phyloP scores from a whole-genome alignment of 75 land plant genomes.

The Pinus tabuliformis region DNA sequence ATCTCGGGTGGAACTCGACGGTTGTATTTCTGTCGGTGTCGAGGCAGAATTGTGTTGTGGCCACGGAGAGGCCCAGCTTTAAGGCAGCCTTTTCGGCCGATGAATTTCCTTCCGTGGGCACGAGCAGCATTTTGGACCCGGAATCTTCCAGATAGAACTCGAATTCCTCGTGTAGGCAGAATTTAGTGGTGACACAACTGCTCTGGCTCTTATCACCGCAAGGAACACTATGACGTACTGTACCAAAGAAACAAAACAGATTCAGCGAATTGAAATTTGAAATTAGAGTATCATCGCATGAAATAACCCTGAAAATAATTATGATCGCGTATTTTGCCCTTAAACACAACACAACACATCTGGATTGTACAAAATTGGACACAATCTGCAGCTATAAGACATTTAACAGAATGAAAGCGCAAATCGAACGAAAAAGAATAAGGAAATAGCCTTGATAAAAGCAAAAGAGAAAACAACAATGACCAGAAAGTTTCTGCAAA shows the following conservation, averaged over 20 bases:
- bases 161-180: slow-evolving; percentile 96
- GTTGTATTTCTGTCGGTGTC: neutral
- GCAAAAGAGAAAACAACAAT: too few species aligned
- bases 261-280: neutral
- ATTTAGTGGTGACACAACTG: slow-evolving; percentile 86
- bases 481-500: too few species aligned
- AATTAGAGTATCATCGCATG: too few species aligned
- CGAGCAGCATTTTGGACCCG: slow-evolving; percentile 58
- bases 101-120: slow-evolving; percentile 53
- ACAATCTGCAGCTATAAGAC: too few species aligned
- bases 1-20: slow-evolving; percentile 11
- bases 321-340: too few species aligned
- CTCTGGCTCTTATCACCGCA: slow-evolving; percentile 80
- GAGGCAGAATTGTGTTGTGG: neutral
- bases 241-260: neutral
- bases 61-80: slow-evolving; percentile 56
- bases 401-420: accelerated
- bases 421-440: too few species aligned
- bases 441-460: too few species aligned
- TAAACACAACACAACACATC: too few species aligned
- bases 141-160: slow-evolving; percentile 89
- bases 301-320: too few species aligned
- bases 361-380: too few species aligned
- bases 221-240: slow-evolving; percentile 85
- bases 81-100: slow-evolving; percentile 74